Evolutionary conservation across 2,329 filamentous ascomycete genomes (phyloP), one percentile per base, ranked within the genome.

Genomic region (Fusarium xyrophilum): DNA sequence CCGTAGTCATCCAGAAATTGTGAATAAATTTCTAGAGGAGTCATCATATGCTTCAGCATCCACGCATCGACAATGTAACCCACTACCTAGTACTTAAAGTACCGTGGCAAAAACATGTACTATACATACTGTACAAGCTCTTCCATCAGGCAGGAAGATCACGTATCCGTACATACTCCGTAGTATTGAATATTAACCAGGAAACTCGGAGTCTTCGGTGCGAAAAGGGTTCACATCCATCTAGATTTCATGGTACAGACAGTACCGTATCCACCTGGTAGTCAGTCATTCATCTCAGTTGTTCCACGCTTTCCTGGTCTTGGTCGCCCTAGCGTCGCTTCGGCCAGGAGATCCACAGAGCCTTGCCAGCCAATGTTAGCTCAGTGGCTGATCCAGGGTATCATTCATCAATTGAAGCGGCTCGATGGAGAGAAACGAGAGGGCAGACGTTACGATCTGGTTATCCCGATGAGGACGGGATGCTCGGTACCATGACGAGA

Each of bases 361-460:
- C 50, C 55, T 56, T 48, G 61, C 43, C 56, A 54, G 43, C 66
- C 56, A 62, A 68, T 66, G 48, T 56, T 39, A 40, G 50, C 56
- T 60, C 67, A 64, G 57, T 69, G 66, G 66, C 61, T 69, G 57
- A 50, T 56, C 32, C 61, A 62, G 66, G 61, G 62, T 53, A 61
- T 57, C 48, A 52, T 52, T 52, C 48, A 52, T 23, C 54, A 58
- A 50, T 56, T 46, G 44, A 53, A 67, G 44, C 50, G 35, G 65
- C 50, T 67, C 63, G 61, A 68, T 68, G 56, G 39, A 53, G 65
- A 65, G 56, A 36, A 36, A 68, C 39, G 43, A 53, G 53, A 58
- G 64, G 65, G 47, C 61, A 33, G 50, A 56, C 61, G 38, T 63
- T 55, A 43, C 56, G 65, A 68, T 68, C 66, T 69, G 56, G 48